A percentile compares a stretch with the other conserved stretches of the same genome.
phyloP scores from a whole-genome alignment of 768 basidiomycete species.

The Mycena filopes region DNA sequence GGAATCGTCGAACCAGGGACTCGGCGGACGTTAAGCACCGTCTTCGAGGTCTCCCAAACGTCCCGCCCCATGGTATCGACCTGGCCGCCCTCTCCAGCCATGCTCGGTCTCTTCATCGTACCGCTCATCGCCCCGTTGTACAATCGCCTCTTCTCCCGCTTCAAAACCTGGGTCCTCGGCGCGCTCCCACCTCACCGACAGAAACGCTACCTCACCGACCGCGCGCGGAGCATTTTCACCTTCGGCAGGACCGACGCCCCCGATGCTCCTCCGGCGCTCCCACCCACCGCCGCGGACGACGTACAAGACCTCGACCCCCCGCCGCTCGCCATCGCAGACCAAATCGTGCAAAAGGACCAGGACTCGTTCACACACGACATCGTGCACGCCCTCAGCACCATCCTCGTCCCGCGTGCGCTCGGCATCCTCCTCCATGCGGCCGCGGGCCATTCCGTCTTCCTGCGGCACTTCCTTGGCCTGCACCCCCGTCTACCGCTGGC shows the following conservation, averaged over 20 bases:
- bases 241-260: conserved; percentile 27
- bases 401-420: conserved; percentile 34
- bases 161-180: conserved; percentile 43
- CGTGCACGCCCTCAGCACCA: conserved; percentile 34
- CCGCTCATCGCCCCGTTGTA: conserved; percentile 45
- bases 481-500: conserved; percentile 31
- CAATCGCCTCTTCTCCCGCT: conserved; percentile 38
- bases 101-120: conserved; percentile 47
- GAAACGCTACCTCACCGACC: conserved; percentile 35
- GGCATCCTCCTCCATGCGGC: conserved; percentile 32
- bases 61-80: conserved; percentile 41
- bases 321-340: conserved; percentile 27
- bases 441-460: conserved; percentile 11
- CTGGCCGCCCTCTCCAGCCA: conserved; percentile 49
- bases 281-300: conserved; percentile 36
- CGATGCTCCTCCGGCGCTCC: conserved; percentile 28
- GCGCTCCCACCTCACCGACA: conserved; percentile 28
- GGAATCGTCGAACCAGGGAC: neutral
- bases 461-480: conserved; percentile 35
- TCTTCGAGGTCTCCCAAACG: conserved; percentile 37
- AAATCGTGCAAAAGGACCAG: conserved; percentile 30
- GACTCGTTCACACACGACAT: conserved; percentile 31
- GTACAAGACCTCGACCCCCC: conserved; percentile 30
- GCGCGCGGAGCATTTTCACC: conserved; percentile 39
- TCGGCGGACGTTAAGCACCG: conserved; percentile 10